Percentiles rank a stretch among this genome's conserved stretches.
Conservation (phyloP, 495 filamentous ascomycete species). For the Cudoniella acicularis region DNA sequence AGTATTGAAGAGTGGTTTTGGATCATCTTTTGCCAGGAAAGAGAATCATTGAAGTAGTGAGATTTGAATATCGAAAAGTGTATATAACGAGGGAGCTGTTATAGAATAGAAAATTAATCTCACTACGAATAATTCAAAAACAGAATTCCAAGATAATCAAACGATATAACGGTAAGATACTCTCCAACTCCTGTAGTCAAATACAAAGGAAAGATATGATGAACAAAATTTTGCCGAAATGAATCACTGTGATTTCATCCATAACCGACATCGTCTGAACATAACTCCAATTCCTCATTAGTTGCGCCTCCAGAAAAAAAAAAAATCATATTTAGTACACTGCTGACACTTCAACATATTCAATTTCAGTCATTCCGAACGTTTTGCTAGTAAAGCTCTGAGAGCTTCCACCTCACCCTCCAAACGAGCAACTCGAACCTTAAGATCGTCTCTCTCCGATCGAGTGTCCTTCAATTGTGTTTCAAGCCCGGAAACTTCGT, state of each 20-base stretch:
- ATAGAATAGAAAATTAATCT: not conserved
- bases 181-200: not conserved
- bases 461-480: conserved; percentile 54
- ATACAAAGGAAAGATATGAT: not conserved
- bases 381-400: not conserved
- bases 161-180: not conserved
- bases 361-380: not conserved
- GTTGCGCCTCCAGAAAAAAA: not conserved
- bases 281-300: not conserved
- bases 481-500: conserved; percentile 62
- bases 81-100: not conserved
- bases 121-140: no score
- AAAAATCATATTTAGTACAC: not conserved
- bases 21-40: no score
- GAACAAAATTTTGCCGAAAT: not conserved
- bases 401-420: conserved; percentile 53
- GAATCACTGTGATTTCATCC: not conserved
- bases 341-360: not conserved
- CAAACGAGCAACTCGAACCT: conserved; percentile 56
- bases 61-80: not conserved
- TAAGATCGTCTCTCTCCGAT: conserved; percentile 61
- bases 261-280: not conserved
- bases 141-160: no score
- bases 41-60: no score
- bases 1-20: not conserved